Base-by-base conservation (phyloP, 2,329 filamentous ascomycete species). In the Paracamarosporium sp. region DNA sequence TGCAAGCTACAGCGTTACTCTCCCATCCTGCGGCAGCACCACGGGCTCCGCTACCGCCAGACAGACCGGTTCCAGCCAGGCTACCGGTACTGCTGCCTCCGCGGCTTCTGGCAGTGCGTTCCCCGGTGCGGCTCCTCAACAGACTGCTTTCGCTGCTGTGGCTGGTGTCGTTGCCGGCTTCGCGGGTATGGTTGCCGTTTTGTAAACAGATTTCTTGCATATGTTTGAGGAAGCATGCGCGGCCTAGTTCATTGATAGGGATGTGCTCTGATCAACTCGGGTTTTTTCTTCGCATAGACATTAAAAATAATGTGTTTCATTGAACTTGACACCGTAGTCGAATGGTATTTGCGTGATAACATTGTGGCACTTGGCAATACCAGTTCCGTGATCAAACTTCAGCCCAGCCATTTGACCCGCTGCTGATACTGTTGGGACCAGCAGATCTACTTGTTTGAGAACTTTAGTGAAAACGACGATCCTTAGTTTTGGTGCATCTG, bases 101-200 rank as follows among this genome's bases (percentile, higher is more conserved):
- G 27, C 27, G 9, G 27, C 27, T 44, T 22, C 41, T 5, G 8
- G 13, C 4, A 12, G 30, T 17, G n/a, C 13, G 5, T n/a, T 27
- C 27, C 38, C 46, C 6, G 46, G 47, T 35, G 47, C 47, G 13
- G 47, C 47, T 4, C 31, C 47, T 15, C 33, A 38, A 33, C 47
- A 47, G 44, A 47, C 44, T 47, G 44, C 44, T 15, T 33, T 50
- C 25, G 47, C 33, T 8, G 47, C 47, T 13, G 33, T 28, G 8
- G 47, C 47, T 50, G 47, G 47, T 22, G 33, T 38, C 4, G 47
- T 50, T 8, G 47, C 33, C 3, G 47, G 47, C 20, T 27, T 50
- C 33, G 47, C 33, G 4, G 47, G 47, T 28, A 5, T 50, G 1
- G 33, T 50, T 13, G 47, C 47, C 2, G 33, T n/a, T 7, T 40